Evolutionary conservation across 208 protist genomes (phyloP), one percentile per base, ranked within the genome.

Genomic region (Phytomonas francai): DNA sequence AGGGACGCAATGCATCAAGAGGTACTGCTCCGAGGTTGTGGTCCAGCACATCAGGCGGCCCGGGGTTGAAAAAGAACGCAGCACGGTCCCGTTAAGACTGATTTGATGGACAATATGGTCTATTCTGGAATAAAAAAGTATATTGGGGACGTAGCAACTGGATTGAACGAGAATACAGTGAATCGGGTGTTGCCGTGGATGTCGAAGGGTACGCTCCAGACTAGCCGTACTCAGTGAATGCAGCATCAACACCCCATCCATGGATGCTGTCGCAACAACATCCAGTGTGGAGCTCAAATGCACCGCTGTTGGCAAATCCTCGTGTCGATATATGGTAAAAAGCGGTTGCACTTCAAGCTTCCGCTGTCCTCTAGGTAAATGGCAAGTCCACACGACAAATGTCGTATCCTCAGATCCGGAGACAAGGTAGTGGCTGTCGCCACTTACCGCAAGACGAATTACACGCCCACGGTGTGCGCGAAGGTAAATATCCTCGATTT

Each of bases 321-420:
- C 87, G 75, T 97, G 93, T 45, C 84, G 84, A 69, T 85, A 84
- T 7, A 97, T 85, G 27, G 80, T 85, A 68, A 93, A 95, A 39
- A 86, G 67, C n/a, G 89, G 51, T 29, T 82, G 63, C 54, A 88
- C 82, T 42, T 79, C 71, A 27, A 93, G 74, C 62, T 11, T 66
- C 39, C 27, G 70, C 16, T 72, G 71, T n/a, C 70, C 63, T 5
- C 67, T 67, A 31, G 83, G 65, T 29, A 84, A 45, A 33, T 79
- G 72, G 69, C 85, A 92, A 28, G 67, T 75, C 90, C 91, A 97
- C 22, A 97, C 83, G 64, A 91, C 81, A 69, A 95, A 95, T 12
- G 91, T 97, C 0, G 93, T 96, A 73, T 97, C 93, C 81, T 92
- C 82, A 11, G 85, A 75, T 7, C 91, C 91, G 7, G 82, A 95